Percentiles rank a stretch among this genome's conserved stretches.
phyloP scores from a whole-genome alignment of 2,329 filamentous ascomycete genomes.

The Knufia fluminis region DNA sequence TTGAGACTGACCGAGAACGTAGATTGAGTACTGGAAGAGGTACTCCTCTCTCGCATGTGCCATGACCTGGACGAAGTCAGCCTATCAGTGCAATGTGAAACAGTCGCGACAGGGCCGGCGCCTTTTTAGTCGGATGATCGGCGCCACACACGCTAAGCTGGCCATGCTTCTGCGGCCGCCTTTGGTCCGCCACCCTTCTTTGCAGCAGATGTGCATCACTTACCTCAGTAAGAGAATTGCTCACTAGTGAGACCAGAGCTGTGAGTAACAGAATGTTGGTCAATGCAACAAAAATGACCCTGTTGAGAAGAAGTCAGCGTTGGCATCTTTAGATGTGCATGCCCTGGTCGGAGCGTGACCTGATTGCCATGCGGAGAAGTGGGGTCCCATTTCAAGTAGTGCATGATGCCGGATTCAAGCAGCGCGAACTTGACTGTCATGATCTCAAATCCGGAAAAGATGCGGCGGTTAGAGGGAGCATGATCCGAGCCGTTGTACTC shows the following conservation, averaged over 20 bases:
- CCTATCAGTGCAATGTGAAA: not conserved
- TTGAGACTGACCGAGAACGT: conserved; percentile 26
- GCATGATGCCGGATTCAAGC: not conserved
- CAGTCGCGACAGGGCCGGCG: not conserved
- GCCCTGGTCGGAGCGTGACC: not conserved
- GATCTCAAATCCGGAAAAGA: not conserved
- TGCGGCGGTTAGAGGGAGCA: not conserved
- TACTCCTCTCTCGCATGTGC: conserved; percentile 54
- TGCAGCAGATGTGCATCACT: conserved; percentile 17
- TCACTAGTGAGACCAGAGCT: conserved; percentile 49
- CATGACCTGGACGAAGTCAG: conserved; percentile 40
- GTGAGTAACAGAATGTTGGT: conserved; percentile 54
- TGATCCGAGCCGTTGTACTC: conserved; percentile 8
- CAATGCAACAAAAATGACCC: conserved; percentile 51
- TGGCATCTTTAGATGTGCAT: not conserved
- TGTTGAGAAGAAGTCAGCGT: conserved; percentile 20
- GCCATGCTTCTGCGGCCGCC: conserved; percentile 2
- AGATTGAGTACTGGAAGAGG: conserved; percentile 47
- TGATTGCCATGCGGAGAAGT: not conserved
- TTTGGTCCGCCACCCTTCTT: not conserved
- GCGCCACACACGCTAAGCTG: not conserved
- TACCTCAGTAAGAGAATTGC: conserved; percentile 50
- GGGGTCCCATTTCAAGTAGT: not conserved
- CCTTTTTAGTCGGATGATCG: conserved; percentile 1
- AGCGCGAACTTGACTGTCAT: no score